Evolutionary conservation across 179 eudicot genomes (phyloP), one percentile per base, ranked within the genome.

Genomic region (Actinidia chinensis): DNA sequence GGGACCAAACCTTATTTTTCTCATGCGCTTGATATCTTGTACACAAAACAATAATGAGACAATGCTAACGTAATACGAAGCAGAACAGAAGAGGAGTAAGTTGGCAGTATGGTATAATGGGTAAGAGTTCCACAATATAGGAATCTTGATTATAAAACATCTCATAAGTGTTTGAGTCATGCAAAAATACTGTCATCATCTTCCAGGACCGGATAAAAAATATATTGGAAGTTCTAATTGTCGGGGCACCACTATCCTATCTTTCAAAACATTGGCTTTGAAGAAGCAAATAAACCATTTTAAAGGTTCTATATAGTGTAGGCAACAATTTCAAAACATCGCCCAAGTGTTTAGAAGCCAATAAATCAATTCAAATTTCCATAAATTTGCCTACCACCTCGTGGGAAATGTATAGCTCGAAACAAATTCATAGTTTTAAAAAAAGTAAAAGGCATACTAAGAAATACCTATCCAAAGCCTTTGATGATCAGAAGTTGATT

Each of bases 211-310:
- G 22, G 56, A 78, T 23, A 78, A 46, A 48, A 70, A 43, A 66
- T 68, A 61, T 68, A 20, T 23, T n/a, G n/a, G 59, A 25, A 25
- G 55, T 68, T 68, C 36, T 25, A 14, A 69, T 77, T 25, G 22
- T 43, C 23, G 46, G 42, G 11, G 56, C 56, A 23, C 55, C 55
- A 54, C 11, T 43, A 66, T 52, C 51, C 18, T 4, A 64, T 5
- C 48, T 40, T 23, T 12, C 25, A 47, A 23, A 13, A 13, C 3
- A 58, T 44, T 78, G 14, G 13, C 6, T 43, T 25, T 28, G 43
- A 18, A 77, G 25, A 77, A 63, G 25, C 43, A 75, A 25, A 52
- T 36, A 28, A n/a, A 46, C 56, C 56, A 67, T 68, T 68, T 67
- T 54, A 43, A 33, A 54, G 20, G 71, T 55, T 64, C 42, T 28